Evolutionary conservation across 805 yeast species (phyloP).

Genomic region (Candida germanica): DNA sequence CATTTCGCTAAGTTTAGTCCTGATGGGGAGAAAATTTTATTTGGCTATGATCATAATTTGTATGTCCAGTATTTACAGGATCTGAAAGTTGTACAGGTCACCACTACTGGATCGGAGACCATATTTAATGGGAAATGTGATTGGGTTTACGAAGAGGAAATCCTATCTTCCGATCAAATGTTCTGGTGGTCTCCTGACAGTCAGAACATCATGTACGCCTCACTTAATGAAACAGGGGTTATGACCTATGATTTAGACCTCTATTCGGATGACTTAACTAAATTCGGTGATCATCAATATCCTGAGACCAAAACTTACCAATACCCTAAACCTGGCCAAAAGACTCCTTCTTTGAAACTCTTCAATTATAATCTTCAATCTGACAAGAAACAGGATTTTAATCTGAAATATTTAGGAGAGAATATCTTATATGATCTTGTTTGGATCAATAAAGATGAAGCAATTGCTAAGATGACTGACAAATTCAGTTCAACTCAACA

Average conservation of each 20-base stretch:
- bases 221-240: slow-evolving; percentile 59
- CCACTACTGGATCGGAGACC: slow-evolving; percentile 50
- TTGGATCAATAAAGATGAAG: slow-evolving; percentile 53
- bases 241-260: slow-evolving; percentile 49
- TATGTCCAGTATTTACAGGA: slow-evolving; percentile 40
- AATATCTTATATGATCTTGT: slow-evolving; percentile 53
- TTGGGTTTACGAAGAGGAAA: slow-evolving; percentile 87
- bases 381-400: slow-evolving; percentile 14
- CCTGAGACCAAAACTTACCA: slow-evolving; percentile 46
- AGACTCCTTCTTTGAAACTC: slow-evolving; percentile 53
- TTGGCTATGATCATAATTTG: slow-evolving; percentile 54
- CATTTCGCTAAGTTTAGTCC: slow-evolving; percentile 67
- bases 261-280: slow-evolving; percentile 32
- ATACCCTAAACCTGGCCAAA: slow-evolving; percentile 73
- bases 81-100: slow-evolving; percentile 27
- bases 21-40: slow-evolving; percentile 50
- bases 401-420: slow-evolving; percentile 1
- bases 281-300: slow-evolving; percentile 34
- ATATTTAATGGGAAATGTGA: slow-evolving; percentile 71
- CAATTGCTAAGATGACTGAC: slow-evolving; percentile 62
- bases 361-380: slow-evolving; percentile 34
- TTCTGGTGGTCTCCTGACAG: slow-evolving; percentile 77
- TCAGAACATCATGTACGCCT: slow-evolving; percentile 50
- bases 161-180: slow-evolving; percentile 53
- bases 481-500: slow-evolving; percentile 55